A percentile compares a stretch with the other conserved stretches of the same genome.
phyloP scores from a whole-genome alignment of 495 filamentous ascomycete genomes.

The Penicillium paxilli region DNA sequence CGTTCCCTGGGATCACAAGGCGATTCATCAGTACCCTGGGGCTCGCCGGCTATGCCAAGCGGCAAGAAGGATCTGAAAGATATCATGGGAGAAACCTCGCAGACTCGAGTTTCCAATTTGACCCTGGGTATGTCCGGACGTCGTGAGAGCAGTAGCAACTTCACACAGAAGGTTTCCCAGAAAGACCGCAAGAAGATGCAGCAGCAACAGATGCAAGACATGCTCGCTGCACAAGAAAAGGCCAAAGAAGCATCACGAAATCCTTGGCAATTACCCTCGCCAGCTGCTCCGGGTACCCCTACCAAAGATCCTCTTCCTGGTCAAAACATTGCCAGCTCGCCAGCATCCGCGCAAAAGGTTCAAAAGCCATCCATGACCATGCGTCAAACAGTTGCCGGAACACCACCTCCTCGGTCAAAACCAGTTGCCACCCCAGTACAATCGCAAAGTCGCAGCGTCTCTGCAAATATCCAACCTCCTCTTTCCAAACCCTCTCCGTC shows the following conservation, averaged over 20 bases:
- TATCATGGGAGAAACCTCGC: slow-evolving; percentile 77
- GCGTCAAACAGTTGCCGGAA: slow-evolving; percentile 61
- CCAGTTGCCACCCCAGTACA: slow-evolving; percentile 29
- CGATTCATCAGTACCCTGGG: slow-evolving; percentile 57
- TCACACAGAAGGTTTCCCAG: slow-evolving; percentile 69
- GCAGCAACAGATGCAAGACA: slow-evolving; percentile 64
- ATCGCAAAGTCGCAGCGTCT: slow-evolving; percentile 27
- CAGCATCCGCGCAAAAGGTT: slow-evolving; percentile 25
- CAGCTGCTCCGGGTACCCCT: slow-evolving; percentile 15
- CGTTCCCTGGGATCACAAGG: slow-evolving; percentile 15
- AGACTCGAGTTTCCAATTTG: slow-evolving; percentile 63
- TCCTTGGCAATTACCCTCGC: slow-evolving; percentile 68
- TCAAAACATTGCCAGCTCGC: slow-evolving; percentile 18
- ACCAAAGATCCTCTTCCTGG: slow-evolving; percentile 22
- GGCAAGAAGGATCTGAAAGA: slow-evolving; percentile 76
- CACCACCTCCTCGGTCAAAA: slow-evolving; percentile 34
- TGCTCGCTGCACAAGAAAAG: slow-evolving; percentile 45
- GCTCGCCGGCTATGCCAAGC: slow-evolving; percentile 49
- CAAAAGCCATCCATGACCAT: slow-evolving; percentile 58
- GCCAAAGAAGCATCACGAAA: slow-evolving; percentile 50
- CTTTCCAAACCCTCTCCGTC: slow-evolving; percentile 23
- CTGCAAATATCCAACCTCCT: slow-evolving; percentile 21
- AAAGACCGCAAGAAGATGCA: slow-evolving; percentile 86
- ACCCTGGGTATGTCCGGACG: slow-evolving; percentile 65
- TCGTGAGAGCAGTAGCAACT: slow-evolving; percentile 33